Evolutionary conservation across 208 protist species (phyloP), one percentile per base, ranked within the genome.

Genomic region (Eutreptiella sp.): DNA sequence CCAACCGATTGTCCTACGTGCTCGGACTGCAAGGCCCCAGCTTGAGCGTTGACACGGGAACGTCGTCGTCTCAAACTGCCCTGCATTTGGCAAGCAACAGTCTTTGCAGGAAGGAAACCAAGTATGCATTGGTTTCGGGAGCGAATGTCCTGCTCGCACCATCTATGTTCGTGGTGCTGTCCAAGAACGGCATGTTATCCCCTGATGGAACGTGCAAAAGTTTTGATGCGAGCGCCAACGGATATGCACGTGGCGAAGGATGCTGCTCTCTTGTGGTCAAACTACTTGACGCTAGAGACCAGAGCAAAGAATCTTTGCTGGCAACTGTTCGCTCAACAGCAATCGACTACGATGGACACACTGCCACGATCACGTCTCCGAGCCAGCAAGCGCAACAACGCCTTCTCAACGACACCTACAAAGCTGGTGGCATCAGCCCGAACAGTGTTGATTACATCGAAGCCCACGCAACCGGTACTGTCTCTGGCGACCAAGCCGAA

Each of bases 1-100:
- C 50, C 14, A 70, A 68, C 33, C 43, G 84, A 4, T 21, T 90
- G 1, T 76, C 81, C 1, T 83, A 75, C 53, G 26, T 38, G 16
- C 69, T 73, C 38, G 80, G 78, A 46, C 68, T 85, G 16, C 46
- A 50, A 9, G 84, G 84, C 0, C 73, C 81, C 5, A 70, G 55
- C n/a, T 7, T 87, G 23, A 64, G 63, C 11, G 19, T 83, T 7
- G 84, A 90, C 57, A 87, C 83, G 7, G 84, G 84, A 9, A 89
- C 84, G 55, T 83, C 76, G 9, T 75, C 70, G 0, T 77, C 84
- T 5, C 66, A 89, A 1, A 71, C 80, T 2, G 82, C 84, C 4
- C 11, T 80, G 11, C 68, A 89, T 54, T 29, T 79, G 3, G 84
- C 73, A 4, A 34, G 19, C 32, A 4, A 63, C 28, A 54, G 46